A percentile compares a stretch with the other conserved stretches of the same genome.
Conservation (phyloP, 164 flowering plant species). For the Chloranthus sessilifolius region DNA sequence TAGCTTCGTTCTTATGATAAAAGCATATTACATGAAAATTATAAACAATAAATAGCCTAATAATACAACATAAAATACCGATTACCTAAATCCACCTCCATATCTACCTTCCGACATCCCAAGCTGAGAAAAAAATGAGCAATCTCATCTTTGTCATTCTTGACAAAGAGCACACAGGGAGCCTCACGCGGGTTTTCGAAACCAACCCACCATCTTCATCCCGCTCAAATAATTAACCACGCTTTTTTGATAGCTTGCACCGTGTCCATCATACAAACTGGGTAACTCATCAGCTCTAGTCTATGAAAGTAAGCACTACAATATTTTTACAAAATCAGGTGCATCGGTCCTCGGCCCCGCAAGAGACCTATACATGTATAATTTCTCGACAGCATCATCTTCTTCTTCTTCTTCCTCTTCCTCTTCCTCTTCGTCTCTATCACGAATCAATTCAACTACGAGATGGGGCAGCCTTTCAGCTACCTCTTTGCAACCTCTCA, state of each 20-base stretch:
- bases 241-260: no score
- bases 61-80: conserved; percentile 32
- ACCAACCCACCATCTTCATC: conserved; percentile 19
- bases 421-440: conserved; percentile 14
- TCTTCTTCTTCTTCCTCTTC: no score
- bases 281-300: no score
- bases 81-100: conserved; percentile 5
- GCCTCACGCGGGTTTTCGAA: conserved; percentile 26
- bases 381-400: conserved; percentile 34
- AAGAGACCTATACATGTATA: conserved; percentile 80
- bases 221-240: no score
- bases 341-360: conserved; percentile 71
- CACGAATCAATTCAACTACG: conserved; percentile 61
- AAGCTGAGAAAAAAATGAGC: conserved; percentile 17
- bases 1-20: conserved; percentile 19
- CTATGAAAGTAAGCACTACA: conserved; percentile 30
- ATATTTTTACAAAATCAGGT: conserved; percentile 52
- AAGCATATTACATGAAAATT: conserved; percentile 26
- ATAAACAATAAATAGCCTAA: conserved; percentile 27
- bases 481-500: conserved; percentile 50
- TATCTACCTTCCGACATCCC: conserved; percentile 17
- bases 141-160: conserved; percentile 8
- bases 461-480: conserved; percentile 51
- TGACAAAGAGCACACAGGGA: conserved; percentile 14
- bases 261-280: no score